Base-by-base conservation (phyloP, 1,139 yeast genomes). In the Geotrichum australiense region DNA sequence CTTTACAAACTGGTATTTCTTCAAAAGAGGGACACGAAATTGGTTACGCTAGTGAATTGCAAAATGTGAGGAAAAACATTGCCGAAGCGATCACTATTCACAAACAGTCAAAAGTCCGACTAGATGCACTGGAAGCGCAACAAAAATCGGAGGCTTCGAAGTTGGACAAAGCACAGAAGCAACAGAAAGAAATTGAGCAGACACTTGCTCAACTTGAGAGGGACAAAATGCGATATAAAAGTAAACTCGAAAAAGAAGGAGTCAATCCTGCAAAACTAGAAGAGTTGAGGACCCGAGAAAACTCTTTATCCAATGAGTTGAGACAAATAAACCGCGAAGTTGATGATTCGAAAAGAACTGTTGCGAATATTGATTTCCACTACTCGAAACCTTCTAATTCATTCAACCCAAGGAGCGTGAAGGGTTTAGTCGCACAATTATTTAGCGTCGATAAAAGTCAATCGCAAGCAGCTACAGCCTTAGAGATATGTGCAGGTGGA, bases 401-500 rank as follows among this genome's bases (percentile, higher is more conserved):
- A 41, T 86, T 89, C 56, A 67, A 50, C 37, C 67, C 75, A 6
- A 55, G 62, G 1, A 69, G 80, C 2, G 94, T 87, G 4, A 80
- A 80, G 55, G 99, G 99, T 32, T 75, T 87, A 14, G 94, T 91
- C 14, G 96, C 96, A 1, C 94, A 84, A 56, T 65, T 91, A 40
- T 87, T 93, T 57, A 65, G 72, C 1, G 61, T 93, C 21, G 74
- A 74, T 16, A 77, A 78, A 45, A 58, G 69, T 2, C 76, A 82
- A 45, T 62, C 66, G 40, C 73, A 75, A 26, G 78, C 80, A 46
- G 82, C 95, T 0, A 71, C 81, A 32, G 98, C 98, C 0, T 66
- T 93, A 36, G 97, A 93, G 61, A 81, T 85, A 2, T 83, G 96
- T 62, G 98, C 97, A 3, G 98, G 98, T 37, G 94, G 91, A 2